Evolutionary conservation across 1,284 basidiomycete genomes (phyloP).

Genomic region (Rugiboletus extremiorientalis): DNA sequence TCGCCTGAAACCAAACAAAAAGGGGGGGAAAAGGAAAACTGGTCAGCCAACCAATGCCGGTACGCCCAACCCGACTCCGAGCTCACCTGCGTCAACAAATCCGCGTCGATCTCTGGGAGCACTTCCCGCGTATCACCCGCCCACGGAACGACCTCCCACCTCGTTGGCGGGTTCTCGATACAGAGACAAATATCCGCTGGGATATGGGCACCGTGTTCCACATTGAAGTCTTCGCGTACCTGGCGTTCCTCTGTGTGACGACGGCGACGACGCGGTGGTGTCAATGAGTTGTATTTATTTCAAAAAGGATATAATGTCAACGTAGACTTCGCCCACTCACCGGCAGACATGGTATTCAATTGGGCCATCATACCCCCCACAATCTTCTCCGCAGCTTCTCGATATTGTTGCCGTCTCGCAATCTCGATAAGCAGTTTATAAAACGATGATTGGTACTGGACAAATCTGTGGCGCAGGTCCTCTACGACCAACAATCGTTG

Average conservation of each 20-base stretch:
- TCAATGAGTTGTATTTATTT: no score
- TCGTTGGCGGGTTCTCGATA: conserved; percentile 68
- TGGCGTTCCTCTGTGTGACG: conserved; percentile 58
- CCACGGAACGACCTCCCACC: conserved; percentile 61
- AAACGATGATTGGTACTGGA: conserved; percentile 68
- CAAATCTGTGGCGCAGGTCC: conserved; percentile 61
- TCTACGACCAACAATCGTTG: conserved; percentile 59
- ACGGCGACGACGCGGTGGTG: no score
- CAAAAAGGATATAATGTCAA: no score
- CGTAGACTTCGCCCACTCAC: conserved; percentile 39
- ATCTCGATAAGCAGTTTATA: conserved; percentile 71
- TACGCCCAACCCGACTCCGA: no score
- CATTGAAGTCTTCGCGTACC: conserved; percentile 65
- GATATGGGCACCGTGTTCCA: conserved; percentile 65
- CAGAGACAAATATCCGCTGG: conserved; percentile 76
- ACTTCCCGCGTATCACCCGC: conserved; percentile 52
- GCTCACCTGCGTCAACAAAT: conserved; percentile 55
- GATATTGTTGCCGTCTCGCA: conserved; percentile 62
- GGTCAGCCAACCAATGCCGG: not conserved
- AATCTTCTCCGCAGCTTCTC: conserved; percentile 61
- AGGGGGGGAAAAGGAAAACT: no score
- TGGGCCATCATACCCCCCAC: conserved; percentile 63
- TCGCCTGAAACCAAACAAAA: no score
- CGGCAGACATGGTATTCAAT: conserved; percentile 61
- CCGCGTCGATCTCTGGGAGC: conserved; percentile 57